Conservation (phyloP, 768 basidiomycete species). For the Pleurotus pulmonarius region DNA sequence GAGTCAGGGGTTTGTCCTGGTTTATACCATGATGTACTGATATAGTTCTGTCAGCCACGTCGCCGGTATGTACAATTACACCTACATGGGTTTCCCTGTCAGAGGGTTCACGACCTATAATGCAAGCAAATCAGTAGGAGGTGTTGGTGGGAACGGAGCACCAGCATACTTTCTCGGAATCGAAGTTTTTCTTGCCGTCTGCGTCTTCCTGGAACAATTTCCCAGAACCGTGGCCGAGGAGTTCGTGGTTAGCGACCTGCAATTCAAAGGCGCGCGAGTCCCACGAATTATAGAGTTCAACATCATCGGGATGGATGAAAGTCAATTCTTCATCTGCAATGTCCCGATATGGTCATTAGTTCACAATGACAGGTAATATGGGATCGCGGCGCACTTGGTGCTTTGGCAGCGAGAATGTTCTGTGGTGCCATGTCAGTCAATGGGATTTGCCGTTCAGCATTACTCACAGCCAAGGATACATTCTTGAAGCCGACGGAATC, state of each 20-base stretch:
- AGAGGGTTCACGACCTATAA: slow-evolving; percentile 74
- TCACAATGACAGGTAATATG: neutral
- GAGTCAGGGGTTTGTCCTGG: slow-evolving; percentile 81
- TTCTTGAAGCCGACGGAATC: slow-evolving; percentile 87
- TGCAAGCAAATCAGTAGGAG: neutral
- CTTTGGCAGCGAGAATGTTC: slow-evolving; percentile 87
- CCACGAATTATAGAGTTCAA: slow-evolving; percentile 72
- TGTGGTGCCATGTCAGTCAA: slow-evolving; percentile 18
- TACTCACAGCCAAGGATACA: slow-evolving; percentile 71
- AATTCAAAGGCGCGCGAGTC: slow-evolving; percentile 78
- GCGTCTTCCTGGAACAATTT: slow-evolving; percentile 76
- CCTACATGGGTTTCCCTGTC: slow-evolving; percentile 72
- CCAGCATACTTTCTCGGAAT: slow-evolving; percentile 50
- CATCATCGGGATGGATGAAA: slow-evolving; percentile 79
- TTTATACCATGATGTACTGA: slow-evolving; percentile 82
- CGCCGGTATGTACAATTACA: neutral
- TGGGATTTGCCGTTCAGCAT: too few relatives aligned
- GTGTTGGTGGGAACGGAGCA: neutral
- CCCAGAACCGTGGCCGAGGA: slow-evolving; percentile 83
- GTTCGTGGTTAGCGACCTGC: slow-evolving; percentile 88
- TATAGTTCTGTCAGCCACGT: neutral
- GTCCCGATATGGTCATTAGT: neutral
- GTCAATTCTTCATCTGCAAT: slow-evolving; percentile 68
- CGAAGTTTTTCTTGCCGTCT: slow-evolving; percentile 81
- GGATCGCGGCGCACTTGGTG: slow-evolving; percentile 51